phyloP scores from a whole-genome alignment of 2,329 filamentous ascomycete genomes.

The Paramyrothecium sp. region DNA sequence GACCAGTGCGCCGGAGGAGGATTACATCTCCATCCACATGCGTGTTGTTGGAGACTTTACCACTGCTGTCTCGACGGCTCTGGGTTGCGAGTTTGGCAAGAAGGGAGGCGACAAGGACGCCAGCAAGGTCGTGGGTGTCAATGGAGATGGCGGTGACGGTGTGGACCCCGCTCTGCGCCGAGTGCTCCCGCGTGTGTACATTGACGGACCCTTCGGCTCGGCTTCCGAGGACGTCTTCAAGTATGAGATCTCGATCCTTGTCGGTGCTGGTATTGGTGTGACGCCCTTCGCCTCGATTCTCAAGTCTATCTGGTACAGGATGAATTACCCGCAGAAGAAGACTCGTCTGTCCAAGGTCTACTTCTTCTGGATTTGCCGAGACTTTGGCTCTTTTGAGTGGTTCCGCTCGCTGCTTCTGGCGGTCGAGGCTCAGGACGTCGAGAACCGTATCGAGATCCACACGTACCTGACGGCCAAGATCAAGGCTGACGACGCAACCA shows the following conservation, averaged over 20 bases:
- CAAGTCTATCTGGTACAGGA: slow-evolving; percentile 91
- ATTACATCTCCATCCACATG: slow-evolving; percentile 86
- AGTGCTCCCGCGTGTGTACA: slow-evolving; percentile 75
- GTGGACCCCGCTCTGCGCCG: slow-evolving; percentile 70
- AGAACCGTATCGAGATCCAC: slow-evolving; percentile 84
- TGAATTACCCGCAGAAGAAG: slow-evolving; percentile 82
- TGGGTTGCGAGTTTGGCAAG: slow-evolving; percentile 73
- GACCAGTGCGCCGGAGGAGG: slow-evolving; percentile 84
- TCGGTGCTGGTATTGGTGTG: slow-evolving; percentile 79
- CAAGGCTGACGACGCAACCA: slow-evolving; percentile 80
- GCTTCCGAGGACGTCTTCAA: slow-evolving; percentile 90
- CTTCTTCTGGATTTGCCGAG: slow-evolving; percentile 90
- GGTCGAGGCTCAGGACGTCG: slow-evolving; percentile 82
- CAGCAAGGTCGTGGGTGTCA: slow-evolving; percentile 68
- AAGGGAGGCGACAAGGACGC: slow-evolving; percentile 32
- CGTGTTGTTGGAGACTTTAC: slow-evolving; percentile 84
- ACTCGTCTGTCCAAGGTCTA: slow-evolving; percentile 82
- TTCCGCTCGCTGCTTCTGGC: slow-evolving; percentile 80
- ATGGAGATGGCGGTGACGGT: slow-evolving; percentile 48
- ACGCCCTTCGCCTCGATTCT: slow-evolving; percentile 86
- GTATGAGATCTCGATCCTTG: slow-evolving; percentile 77
- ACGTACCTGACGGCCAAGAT: slow-evolving; percentile 87
- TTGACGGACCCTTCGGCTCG: slow-evolving; percentile 83
- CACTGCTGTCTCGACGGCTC: slow-evolving; percentile 62
- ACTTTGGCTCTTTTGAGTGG: slow-evolving; percentile 88